Evolutionary conservation across 345 rosid species (phyloP), one percentile per base, ranked within the genome.

Genomic region (Zanthoxylum bungeanum): DNA sequence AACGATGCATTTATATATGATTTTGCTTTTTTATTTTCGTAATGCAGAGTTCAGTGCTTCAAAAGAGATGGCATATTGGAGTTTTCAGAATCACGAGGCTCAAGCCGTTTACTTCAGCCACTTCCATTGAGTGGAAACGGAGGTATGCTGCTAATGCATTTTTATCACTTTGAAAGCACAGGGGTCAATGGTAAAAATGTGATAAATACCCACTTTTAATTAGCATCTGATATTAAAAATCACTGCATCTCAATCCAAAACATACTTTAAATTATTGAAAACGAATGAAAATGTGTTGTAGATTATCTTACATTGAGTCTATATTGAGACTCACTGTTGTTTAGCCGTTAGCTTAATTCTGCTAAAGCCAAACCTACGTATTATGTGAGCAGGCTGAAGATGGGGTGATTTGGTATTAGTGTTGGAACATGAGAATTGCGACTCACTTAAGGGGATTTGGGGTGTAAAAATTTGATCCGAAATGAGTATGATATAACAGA

Each of bases 21-120:
- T 5, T 52, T 10, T 10, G 30, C 11, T 4, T 3, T 25, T 21
- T 27, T 22, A 34, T 57, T 77, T 53, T 44, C n/a, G 34, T 10
- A 19, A 47, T 68, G 27, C 76, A 76, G 77, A 74, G 39, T 73
- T 76, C 74, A 9, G 56, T 81, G 64, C 55, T 75, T 8, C 78
- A 74, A 72, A 74, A n/a, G 7, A 71, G 74, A 70, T 71, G 78
- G 77, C 69, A 22, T 56, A 22, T 69, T 64, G 68, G 79, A 72
- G 59, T 47, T 69, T 64, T 75, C 42, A 21, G 55, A 39, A 46
- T 68, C 64, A 31, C 66, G 40, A 74, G 76, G 60, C 33, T 76
- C 40, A 77, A 11, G 33, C 72, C 63, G 21, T 3, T 64, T 53
- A 50, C 79, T 56, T 60, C 73, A 27, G 39, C 60, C 25, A 40